phyloP scores from a whole-genome alignment of 345 rosid genomes.

The Euphorbia lathyris region DNA sequence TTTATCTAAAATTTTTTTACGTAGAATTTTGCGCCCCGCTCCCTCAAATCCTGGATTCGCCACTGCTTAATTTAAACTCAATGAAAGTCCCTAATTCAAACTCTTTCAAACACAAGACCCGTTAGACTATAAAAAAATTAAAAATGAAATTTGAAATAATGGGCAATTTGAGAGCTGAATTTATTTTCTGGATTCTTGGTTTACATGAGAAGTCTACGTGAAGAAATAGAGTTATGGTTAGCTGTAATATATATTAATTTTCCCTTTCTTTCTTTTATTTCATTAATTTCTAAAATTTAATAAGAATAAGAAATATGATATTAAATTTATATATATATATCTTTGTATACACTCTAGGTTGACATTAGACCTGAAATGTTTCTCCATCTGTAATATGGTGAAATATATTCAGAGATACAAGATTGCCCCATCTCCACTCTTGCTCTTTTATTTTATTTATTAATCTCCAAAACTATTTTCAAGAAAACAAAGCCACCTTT shows the following conservation, averaged over 20 bases:
- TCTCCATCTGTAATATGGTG: conserved; percentile 30
- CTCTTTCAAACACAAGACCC: too few relatives aligned
- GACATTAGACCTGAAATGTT: conserved; percentile 49
- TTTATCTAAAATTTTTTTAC: too few relatives aligned
- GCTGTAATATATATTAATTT: neutral
- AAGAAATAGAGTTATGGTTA: conserved; percentile 38
- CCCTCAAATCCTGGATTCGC: too few relatives aligned
- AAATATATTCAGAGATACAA: conserved; percentile 19
- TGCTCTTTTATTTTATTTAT: conserved; percentile 3
- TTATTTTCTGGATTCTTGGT: conserved; percentile 20
- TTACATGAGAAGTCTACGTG: conserved; percentile 44
- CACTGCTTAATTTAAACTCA: too few relatives aligned
- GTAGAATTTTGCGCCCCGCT: too few relatives aligned
- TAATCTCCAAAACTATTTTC: conserved; percentile 12
- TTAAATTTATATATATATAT: conserved; percentile 6
- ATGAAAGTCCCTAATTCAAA: too few relatives aligned
- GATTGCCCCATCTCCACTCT: conserved; percentile 73
- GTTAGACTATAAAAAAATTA: too few relatives aligned
- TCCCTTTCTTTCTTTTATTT: neutral
- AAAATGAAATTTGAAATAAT: too few relatives aligned
- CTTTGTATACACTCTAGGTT: conserved; percentile 66
- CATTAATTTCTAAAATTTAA: neutral
- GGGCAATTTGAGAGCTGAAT: too few relatives aligned
- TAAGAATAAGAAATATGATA: neutral
- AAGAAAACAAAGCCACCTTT: conserved; percentile 24